A percentile compares a stretch with the other conserved stretches of the same genome.
These are phyloP conservation scores for Arbutus unedo DNA, from an alignment of 148 eudicot genomes.

Conservation along the genomic window DNA sequence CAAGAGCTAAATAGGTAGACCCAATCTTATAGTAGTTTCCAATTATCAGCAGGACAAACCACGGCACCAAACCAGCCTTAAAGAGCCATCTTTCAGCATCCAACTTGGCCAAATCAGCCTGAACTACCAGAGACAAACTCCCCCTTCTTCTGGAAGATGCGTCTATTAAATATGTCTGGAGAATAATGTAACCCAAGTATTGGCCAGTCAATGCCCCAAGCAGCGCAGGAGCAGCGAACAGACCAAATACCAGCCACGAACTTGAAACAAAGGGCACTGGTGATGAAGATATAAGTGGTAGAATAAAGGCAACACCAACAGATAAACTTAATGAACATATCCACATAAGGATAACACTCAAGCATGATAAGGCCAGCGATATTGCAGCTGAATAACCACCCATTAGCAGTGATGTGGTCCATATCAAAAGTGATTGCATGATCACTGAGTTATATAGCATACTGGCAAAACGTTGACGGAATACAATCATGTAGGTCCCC, in stretches of 20 bases:
- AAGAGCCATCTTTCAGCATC: constrained; percentile 97
- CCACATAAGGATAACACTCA: constrained; percentile 84
- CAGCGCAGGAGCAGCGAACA: constrained; percentile 83
- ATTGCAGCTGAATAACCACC: constrained; percentile 70
- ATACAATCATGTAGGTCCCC: constrained; percentile 87
- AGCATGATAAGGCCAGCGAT: constrained; percentile 61
- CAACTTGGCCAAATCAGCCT: constrained; percentile 59
- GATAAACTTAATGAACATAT: constrained; percentile 59
- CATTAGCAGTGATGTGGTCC: constrained; percentile 70
- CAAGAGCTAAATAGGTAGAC: constrained; percentile 69
- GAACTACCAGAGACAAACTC: constrained; percentile 31
- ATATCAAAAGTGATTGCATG: constrained; percentile 71
- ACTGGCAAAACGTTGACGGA: constrained; percentile 61
- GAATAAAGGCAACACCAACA: constrained; percentile 55
- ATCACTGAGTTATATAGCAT: constrained; percentile 80
- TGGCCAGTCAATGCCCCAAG: constrained; percentile 95
- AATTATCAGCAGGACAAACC: constrained; percentile 58
- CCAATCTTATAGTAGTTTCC: constrained; percentile 73
- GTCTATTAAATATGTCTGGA: constrained; percentile 43
- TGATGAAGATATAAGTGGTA: constrained; percentile 57
- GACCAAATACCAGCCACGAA: constrained; percentile 76
- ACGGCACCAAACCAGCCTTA: constrained; percentile 79
- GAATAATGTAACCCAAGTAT: constrained; percentile 62
- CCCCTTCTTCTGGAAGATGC: constrained; percentile 34
- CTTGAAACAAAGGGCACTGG: constrained; percentile 65